Evolutionary conservation across 83 land plant species (phyloP), one percentile per base, ranked within the genome.

Genomic region (Isoetes engelmannii): DNA sequence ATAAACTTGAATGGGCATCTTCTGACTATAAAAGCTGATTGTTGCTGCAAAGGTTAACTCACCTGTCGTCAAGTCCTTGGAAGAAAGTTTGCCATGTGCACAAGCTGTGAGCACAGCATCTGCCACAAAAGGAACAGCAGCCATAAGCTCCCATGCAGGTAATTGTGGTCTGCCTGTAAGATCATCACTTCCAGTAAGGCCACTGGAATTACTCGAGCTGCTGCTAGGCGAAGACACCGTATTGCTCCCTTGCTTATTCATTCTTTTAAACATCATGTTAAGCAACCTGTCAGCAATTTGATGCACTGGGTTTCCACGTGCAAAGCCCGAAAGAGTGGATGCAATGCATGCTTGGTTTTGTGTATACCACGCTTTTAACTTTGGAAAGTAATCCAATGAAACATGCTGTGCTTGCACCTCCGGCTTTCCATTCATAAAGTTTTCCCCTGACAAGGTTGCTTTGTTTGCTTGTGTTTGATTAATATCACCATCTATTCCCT

Each of bases 21-120:
- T n/a, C 12, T 20, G 3, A 61, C n/a, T 10, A 61, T 61, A 61
- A 61, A 21, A 61, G 2, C 12, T 61, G 20, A 15, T 12, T 15
- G 15, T 12, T 60, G 13, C 43, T 65, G 61, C 13, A 10, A 10
- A 51, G 21, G 12, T 45, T 68, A 57, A 57, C 46, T 12, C 5
- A 89, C 94, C 94, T 81, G 94, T 89, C 21, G 85, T 89, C 63
- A 89, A 44, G 45, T 90, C 88, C 44, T 86, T 77, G 44, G 94
- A 81, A 0, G 85, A 84, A 37, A 89, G 81, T 60, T 69, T 74
- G 44, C 86, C 88, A 79, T 87, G 75, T 55, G 84, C 84, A 81
- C 88, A 89, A 44, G 94, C 94, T 61, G 88, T 81, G 19, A 89
- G 75, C n/a, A 85, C 62, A 13, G 87, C 86, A 54, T 89, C 94